These are phyloP conservation scores for Aspergillus novofumigatus DNA, from an alignment of 2,329 filamentous ascomycete genomes.

Conservation along the genomic window DNA sequence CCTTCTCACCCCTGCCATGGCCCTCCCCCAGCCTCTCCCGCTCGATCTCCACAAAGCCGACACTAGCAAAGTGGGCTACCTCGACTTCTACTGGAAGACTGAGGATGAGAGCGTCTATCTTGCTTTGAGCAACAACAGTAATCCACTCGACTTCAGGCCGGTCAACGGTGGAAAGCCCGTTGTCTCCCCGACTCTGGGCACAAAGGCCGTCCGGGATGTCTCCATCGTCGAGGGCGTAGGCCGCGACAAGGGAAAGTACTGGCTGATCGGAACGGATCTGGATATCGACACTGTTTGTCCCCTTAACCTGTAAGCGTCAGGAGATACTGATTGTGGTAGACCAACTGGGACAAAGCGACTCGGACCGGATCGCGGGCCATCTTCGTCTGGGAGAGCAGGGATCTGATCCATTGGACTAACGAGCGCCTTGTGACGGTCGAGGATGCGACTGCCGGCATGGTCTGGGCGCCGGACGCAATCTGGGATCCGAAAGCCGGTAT, in stretches of 20 bases:
- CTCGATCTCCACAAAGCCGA: not conserved
- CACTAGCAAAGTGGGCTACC: slow-evolving; percentile 9
- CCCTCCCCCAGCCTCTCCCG: not conserved
- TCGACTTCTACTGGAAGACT: slow-evolving; percentile 13
- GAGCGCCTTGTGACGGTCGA: slow-evolving; percentile 10
- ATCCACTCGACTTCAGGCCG: slow-evolving; percentile 1
- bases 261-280: slow-evolving; percentile 13
- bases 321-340: slow-evolving; percentile 2
- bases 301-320: no score
- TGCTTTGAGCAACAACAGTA: slow-evolving; percentile 9
- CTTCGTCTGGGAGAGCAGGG: slow-evolving; percentile 14
- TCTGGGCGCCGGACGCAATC: slow-evolving; percentile 14
- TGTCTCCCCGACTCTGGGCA: slow-evolving; percentile 10
- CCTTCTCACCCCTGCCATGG: not conserved
- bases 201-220: slow-evolving; percentile 12
- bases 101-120: slow-evolving; percentile 13
- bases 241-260: slow-evolving; percentile 11
- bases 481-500: slow-evolving; percentile 10
- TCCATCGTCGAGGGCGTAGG: slow-evolving; percentile 8
- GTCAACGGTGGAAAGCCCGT: slow-evolving; percentile 8
- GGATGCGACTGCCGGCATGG: slow-evolving; percentile 11
- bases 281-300: slow-evolving; percentile 7
- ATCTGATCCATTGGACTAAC: slow-evolving; percentile 10
- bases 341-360: slow-evolving; percentile 8
- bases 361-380: slow-evolving; percentile 11